These are phyloP conservation scores for Gynochthodes officinalis DNA, from an alignment of 257 asterid species.

Conservation along the genomic window DNA sequence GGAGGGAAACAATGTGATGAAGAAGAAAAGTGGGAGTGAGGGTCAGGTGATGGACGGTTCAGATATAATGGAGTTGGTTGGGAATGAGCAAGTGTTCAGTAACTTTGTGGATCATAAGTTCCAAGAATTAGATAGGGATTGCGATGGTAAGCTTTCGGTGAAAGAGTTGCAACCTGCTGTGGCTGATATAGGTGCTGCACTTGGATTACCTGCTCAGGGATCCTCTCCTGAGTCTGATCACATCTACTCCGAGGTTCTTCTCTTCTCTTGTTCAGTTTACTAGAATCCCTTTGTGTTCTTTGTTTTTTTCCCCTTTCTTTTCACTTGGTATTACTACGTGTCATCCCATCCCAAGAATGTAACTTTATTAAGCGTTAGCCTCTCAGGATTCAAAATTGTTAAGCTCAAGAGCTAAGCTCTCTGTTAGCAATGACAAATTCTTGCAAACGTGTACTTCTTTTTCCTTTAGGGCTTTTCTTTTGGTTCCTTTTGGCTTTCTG, in stretches of 20 bases:
- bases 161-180: constrained; percentile 84
- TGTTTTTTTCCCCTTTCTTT: not conserved
- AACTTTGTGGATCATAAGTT: constrained; percentile 85
- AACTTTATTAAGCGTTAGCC: not conserved
- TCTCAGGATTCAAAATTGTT: not conserved
- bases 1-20: constrained; percentile 26
- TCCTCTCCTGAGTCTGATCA: constrained; percentile 68
- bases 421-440: too few relatives aligned
- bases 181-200: constrained; percentile 77
- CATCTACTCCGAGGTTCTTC: constrained; percentile 64
- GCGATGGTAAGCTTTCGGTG: constrained; percentile 79
- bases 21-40: constrained; percentile 29
- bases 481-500: not conserved
- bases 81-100: constrained; percentile 65
- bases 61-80: constrained; percentile 89
- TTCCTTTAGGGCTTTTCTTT: not conserved
- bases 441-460: not conserved
- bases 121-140: constrained; percentile 63
- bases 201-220: constrained; percentile 78
- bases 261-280: not conserved
- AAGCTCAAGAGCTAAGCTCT: not conserved
- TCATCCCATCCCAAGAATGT: not conserved
- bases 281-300: not conserved
- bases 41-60: constrained; percentile 86
- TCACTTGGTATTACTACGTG: not conserved